These are phyloP conservation scores for Pythium grandisporangium DNA, from an alignment of 352 stramenopile genomes.

Conservation along the genomic window DNA sequence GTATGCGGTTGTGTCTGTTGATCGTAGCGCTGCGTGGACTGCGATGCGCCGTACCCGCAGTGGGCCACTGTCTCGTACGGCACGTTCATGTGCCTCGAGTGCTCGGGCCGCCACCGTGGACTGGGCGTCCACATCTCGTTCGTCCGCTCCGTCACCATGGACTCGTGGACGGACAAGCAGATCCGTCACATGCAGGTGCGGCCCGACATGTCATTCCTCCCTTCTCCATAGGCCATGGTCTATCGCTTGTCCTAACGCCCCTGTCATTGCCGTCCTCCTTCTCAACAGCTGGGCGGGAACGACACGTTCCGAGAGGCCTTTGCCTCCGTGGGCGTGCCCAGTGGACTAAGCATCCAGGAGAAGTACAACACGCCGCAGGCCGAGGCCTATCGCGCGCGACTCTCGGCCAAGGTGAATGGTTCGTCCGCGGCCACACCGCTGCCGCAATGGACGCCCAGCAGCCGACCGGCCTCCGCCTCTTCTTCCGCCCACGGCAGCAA, in stretches of 20 bases:
- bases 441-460: conserved; percentile 54
- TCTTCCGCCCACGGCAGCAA: conserved; percentile 28
- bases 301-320: conserved; percentile 64
- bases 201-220: too few relatives aligned
- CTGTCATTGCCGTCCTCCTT: too few relatives aligned
- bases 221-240: too few relatives aligned
- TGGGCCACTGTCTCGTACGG: conserved; percentile 94
- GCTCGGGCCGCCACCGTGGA: conserved; percentile 86
- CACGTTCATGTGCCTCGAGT: conserved; percentile 95
- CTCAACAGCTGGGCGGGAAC: conserved; percentile 67
- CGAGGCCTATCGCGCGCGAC: conserved; percentile 52
- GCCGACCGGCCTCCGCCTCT: conserved; percentile 9
- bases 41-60: conserved; percentile 88
- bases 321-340: conserved; percentile 50
- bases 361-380: conserved; percentile 84
- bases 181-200: conserved; percentile 73
- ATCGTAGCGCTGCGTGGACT: conserved; percentile 89
- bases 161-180: conserved; percentile 85
- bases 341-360: conserved; percentile 60
- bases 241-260: too few relatives aligned
- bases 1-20: neutral
- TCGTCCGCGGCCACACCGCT: conserved; percentile 32
- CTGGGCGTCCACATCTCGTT: conserved; percentile 93
- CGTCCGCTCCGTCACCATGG: conserved; percentile 82
- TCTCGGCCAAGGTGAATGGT: conserved; percentile 59